phyloP scores from a whole-genome alignment of 768 basidiomycete genomes.

The Mycena rebaudengoi region DNA sequence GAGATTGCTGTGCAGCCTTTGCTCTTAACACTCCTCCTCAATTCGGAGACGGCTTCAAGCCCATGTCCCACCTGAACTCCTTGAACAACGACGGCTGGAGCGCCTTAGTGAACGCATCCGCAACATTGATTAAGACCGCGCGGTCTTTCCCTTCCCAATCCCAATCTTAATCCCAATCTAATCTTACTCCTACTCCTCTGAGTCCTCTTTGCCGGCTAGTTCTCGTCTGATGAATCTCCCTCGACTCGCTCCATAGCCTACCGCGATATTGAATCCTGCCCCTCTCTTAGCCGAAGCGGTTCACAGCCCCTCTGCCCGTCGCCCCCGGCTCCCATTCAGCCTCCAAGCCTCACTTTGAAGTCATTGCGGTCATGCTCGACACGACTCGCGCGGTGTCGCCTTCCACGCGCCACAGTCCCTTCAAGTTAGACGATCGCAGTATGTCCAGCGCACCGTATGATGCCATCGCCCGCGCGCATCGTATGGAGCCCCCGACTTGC shows the following conservation, averaged over 20 bases:
- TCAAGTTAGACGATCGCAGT: background rate
- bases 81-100: background rate
- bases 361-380: background rate
- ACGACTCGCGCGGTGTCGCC: too few relatives aligned
- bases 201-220: too few relatives aligned
- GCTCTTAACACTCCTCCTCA: conserved; percentile 16
- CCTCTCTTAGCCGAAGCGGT: background rate
- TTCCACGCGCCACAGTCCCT: background rate
- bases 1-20: background rate
- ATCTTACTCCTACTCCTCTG: too few relatives aligned
- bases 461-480: background rate
- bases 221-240: too few relatives aligned
- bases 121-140: too few relatives aligned
- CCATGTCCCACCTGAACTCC: background rate
- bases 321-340: background rate
- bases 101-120: conserved; percentile 43
- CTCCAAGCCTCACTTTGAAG: background rate
- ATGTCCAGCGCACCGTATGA: background rate
- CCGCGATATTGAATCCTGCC: background rate
- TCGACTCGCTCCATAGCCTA: too few relatives aligned
- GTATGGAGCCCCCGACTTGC: background rate
- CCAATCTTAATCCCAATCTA: too few relatives aligned
- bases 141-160: too few relatives aligned
- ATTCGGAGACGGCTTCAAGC: conserved; percentile 11
- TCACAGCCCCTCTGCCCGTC: background rate